Base-by-base conservation (phyloP, 2,329 filamentous ascomycete genomes). In the Aspergillus jensenii region DNA sequence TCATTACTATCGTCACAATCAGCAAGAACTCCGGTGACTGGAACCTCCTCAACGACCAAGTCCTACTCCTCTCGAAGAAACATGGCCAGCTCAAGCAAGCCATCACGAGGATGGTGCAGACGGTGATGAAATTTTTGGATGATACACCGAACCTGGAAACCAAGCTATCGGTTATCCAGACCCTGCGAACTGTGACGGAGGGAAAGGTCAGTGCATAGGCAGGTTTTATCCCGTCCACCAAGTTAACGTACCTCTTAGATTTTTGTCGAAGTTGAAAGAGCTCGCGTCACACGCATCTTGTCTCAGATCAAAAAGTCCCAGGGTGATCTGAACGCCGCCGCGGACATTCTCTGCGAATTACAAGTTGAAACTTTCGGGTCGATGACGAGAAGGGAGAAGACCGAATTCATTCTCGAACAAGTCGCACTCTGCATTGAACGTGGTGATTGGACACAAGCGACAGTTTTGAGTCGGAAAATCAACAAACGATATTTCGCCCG, bases 51-150 rank as follows among this genome's bases (percentile, higher is more conserved):
- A 98, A 96, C 75, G 95, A 99, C 79, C 95, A 99, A 80, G 91
- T 96, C 62, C 84, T 96, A 69, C 84, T 97, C 64, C 84, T 99
- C 58, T 98, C 95, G 65, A 99, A 99, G 87, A 99, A 99, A 82
- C 95, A 99, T 90, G 91, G 93, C 69, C 95, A 99, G 82, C 92
- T 99, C 73, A 99, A 99, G 79, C 95, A 98, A 79, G 95, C 95
- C 71, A 95, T 93, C 71, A 98, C 95, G 69, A 95, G 93, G 82
- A 99, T 99, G 95, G 93, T 99, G 60, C 95, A 99, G 82, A 89
- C 88, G 48, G 92, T 96, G 62, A 96, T 99, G 88, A 84, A 82
- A 59, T 97, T 98, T 77, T 79, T 99, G 70, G 90, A 96, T 71
- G 86, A 90, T 47, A 92, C 92, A 21, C 92, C 95, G 35, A 89